Evolutionary conservation across 345 rosid species (phyloP).

Genomic region (Bretschneidera sinensis): DNA sequence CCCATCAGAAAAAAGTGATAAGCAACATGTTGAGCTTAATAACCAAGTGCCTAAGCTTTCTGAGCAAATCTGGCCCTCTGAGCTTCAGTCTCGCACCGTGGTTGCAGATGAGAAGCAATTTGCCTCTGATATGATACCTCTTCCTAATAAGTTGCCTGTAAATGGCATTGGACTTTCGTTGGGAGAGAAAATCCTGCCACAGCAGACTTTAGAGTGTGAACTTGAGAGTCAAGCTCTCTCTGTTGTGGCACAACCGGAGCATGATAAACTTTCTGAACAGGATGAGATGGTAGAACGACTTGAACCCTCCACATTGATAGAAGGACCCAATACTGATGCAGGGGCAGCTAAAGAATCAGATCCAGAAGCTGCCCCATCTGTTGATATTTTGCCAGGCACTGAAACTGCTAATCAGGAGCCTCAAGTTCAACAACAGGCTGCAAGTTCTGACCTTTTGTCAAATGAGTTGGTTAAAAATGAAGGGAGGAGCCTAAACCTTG

Average conservation of each 20-base stretch:
- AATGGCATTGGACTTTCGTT: slow-evolving; percentile 24
- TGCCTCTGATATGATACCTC: slow-evolving; percentile 19
- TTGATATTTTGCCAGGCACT: slow-evolving; percentile 22
- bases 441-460: slow-evolving; percentile 21
- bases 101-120: slow-evolving; percentile 28
- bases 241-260: slow-evolving; percentile 15
- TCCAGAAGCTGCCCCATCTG: slow-evolving; percentile 15
- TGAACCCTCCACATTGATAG: slow-evolving; percentile 22
- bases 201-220: slow-evolving; percentile 26
- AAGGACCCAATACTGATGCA: slow-evolving; percentile 18
- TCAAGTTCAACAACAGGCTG: slow-evolving; percentile 23
- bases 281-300: slow-evolving; percentile 24
- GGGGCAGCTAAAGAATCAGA: slow-evolving; percentile 27
- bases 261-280: slow-evolving; percentile 18
- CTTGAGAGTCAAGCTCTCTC: slow-evolving; percentile 22
- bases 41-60: slow-evolving; percentile 18
- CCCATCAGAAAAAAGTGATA: slow-evolving; percentile 21
- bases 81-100: slow-evolving; percentile 18
- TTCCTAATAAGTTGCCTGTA: slow-evolving; percentile 21
- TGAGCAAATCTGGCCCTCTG: slow-evolving; percentile 18
- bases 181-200: slow-evolving; percentile 13
- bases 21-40: slow-evolving; percentile 28
- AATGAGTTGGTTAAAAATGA: slow-evolving; percentile 21
- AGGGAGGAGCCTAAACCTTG: slow-evolving; percentile 14
- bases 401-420: slow-evolving; percentile 22